Evolutionary conservation across 176 grass and related monocot species (phyloP).

Genomic region (Lolium rigidum): DNA sequence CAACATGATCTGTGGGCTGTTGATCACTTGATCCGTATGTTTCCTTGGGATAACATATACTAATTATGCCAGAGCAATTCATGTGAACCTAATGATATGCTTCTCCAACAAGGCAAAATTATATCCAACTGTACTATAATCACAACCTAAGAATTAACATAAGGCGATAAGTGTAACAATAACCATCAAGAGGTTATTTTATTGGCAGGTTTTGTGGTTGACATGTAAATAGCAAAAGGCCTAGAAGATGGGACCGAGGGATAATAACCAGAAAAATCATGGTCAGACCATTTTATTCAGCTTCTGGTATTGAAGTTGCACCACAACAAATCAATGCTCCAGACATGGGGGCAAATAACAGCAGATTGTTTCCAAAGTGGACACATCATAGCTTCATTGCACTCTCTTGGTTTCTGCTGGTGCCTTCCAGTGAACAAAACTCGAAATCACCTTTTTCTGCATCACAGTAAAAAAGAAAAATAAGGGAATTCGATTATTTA

Average conservation of each 20-base stretch:
- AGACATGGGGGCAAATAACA: neutral
- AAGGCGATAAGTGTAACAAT: neutral
- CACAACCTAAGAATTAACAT: neutral
- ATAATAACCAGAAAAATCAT: slow-evolving; percentile 18
- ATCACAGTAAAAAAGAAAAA: slow-evolving; percentile 13
- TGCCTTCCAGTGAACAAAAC: slow-evolving; percentile 83
- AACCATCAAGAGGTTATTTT: neutral
- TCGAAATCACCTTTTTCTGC: slow-evolving; percentile 81
- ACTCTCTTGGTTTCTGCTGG: slow-evolving; percentile 46
- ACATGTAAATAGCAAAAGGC: neutral
- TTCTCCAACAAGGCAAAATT: neutral
- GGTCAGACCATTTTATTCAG: neutral
- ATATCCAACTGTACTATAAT: neutral
- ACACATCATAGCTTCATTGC: slow-evolving; percentile 37
- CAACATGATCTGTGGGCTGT: neutral
- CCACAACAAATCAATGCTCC: neutral
- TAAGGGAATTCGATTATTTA: neutral
- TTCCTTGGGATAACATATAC: neutral
- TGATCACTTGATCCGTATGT: neutral
- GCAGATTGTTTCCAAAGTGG: slow-evolving; percentile 8
- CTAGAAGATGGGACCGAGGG: neutral
- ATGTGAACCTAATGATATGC: neutral
- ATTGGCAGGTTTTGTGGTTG: slow-evolving; percentile 14
- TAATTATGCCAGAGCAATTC: neutral
- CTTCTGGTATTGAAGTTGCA: neutral